Evolutionary conservation across 108 stramenopile genomes (phyloP).

Genomic region (Cyclotella kingstonii): DNA sequence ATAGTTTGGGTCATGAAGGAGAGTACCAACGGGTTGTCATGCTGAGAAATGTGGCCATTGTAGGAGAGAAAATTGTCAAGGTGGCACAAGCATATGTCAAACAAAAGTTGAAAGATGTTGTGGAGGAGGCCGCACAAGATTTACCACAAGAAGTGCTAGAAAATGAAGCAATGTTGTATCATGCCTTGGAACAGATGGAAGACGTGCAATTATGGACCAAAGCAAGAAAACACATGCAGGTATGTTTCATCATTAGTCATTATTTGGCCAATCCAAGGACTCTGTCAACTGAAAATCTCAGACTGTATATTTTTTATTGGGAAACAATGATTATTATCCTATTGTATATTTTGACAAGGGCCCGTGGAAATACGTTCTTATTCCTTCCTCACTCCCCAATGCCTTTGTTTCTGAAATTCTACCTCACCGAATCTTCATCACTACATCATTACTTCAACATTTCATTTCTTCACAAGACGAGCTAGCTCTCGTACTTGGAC

Average conservation of each 20-base stretch:
- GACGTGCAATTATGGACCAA: constrained; percentile 39
- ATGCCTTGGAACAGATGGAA: constrained; percentile 24
- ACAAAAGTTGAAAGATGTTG: constrained; percentile 51
- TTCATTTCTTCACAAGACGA: constrained; percentile 79
- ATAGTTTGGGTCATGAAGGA: constrained; percentile 10
- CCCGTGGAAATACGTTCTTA: constrained; percentile 56
- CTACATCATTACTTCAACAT: constrained; percentile 62
- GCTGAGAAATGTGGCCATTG: constrained; percentile 31
- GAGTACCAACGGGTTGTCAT: constrained; percentile 26
- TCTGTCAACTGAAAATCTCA: no score
- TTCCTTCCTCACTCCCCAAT: constrained; percentile 63
- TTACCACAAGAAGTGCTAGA: constrained; percentile 38
- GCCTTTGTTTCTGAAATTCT: constrained; percentile 87
- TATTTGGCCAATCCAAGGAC: no score
- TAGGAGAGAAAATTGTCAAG: constrained; percentile 78
- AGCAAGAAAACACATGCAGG: constrained; percentile 41
- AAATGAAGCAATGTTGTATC: constrained; percentile 27
- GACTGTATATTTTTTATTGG: no score
- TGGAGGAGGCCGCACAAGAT: constrained; percentile 23
- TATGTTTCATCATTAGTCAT: no score
- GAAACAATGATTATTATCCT: background rate
- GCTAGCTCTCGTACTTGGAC: constrained; percentile 77
- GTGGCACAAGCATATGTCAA: constrained; percentile 69
- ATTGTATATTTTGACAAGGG: background rate
- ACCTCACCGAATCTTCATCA: constrained; percentile 82